Evolutionary conservation across 805 yeast species (phyloP).

Genomic region (Priceomyces melissophilus): DNA sequence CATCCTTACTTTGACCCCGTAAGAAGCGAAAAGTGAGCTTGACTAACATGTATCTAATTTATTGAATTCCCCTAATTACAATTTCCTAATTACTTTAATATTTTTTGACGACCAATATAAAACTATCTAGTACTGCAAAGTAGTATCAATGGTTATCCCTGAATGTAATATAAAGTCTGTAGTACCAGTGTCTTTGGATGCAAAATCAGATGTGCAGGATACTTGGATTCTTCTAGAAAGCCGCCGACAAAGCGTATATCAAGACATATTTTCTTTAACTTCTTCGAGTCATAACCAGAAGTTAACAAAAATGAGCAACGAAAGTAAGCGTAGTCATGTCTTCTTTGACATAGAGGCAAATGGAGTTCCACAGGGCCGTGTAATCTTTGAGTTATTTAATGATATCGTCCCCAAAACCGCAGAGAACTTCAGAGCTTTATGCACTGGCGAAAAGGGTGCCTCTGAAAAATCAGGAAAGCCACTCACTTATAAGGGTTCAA

Average conservation of each 20-base stretch:
- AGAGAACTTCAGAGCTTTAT: conserved; percentile 82
- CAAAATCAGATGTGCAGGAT: conserved; percentile 2
- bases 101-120: too few relatives aligned
- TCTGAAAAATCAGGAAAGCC: conserved; percentile 58
- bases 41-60: neutral
- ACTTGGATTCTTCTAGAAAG: conserved; percentile 4
- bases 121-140: too few relatives aligned
- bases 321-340: conserved; percentile 43
- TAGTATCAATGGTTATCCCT: too few relatives aligned
- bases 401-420: conserved; percentile 85
- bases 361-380: conserved; percentile 65
- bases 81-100: too few relatives aligned
- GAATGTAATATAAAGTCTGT: too few relatives aligned
- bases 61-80: neutral
- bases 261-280: too few relatives aligned
- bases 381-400: conserved; percentile 68
- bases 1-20: conserved; percentile 58
- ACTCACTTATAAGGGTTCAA: conserved; percentile 73
- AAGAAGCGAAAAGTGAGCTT: conserved; percentile 6
- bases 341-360: conserved; percentile 80
- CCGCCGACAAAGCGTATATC: too few relatives aligned
- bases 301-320: conserved; percentile 4
- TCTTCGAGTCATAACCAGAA: too few relatives aligned
- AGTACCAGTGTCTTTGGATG: neutral
- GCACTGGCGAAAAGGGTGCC: conserved; percentile 82